phyloP scores from a whole-genome alignment of 2,329 filamentous ascomycete genomes.

The Anthostomella pinea region DNA sequence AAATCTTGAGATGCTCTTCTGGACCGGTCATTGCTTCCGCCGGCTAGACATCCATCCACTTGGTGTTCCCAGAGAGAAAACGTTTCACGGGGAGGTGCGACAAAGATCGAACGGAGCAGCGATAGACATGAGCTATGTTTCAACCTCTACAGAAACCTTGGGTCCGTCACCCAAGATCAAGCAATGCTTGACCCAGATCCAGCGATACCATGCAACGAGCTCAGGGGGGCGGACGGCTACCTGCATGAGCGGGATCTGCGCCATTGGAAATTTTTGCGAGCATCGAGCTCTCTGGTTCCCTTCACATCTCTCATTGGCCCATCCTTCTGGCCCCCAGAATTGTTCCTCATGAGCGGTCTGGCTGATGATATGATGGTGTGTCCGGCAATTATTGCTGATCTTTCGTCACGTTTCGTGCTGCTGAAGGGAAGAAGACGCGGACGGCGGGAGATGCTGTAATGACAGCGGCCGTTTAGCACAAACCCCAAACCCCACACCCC shows the following conservation, averaged over 20 bases:
- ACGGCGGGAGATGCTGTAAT: background rate
- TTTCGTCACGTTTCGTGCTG: too few species aligned
- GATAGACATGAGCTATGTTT: constrained; percentile 7
- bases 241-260: constrained; percentile 24
- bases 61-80: too few species aligned
- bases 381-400: constrained; percentile 11
- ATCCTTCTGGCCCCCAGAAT: constrained; percentile 7
- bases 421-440: background rate
- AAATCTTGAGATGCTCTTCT: too few species aligned
- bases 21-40: too few species aligned
- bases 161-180: constrained; percentile 22
- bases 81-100: constrained; percentile 6
- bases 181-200: constrained; percentile 24
- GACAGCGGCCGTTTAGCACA: too few species aligned
- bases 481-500: constrained; percentile 29
- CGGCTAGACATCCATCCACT: too few species aligned
- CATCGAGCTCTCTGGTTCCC: too few species aligned
- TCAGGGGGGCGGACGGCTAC: constrained; percentile 21
- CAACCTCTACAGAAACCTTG: constrained; percentile 5
- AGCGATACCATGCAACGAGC: constrained; percentile 19
- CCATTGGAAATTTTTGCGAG: constrained; percentile 12
- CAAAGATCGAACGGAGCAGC: constrained; percentile 2
- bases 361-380: constrained; percentile 10
- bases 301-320: constrained; percentile 5
- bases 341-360: constrained; percentile 1